Base-by-base conservation (phyloP, 495 filamentous ascomycete species). In the Aeminium ludgeri region DNA sequence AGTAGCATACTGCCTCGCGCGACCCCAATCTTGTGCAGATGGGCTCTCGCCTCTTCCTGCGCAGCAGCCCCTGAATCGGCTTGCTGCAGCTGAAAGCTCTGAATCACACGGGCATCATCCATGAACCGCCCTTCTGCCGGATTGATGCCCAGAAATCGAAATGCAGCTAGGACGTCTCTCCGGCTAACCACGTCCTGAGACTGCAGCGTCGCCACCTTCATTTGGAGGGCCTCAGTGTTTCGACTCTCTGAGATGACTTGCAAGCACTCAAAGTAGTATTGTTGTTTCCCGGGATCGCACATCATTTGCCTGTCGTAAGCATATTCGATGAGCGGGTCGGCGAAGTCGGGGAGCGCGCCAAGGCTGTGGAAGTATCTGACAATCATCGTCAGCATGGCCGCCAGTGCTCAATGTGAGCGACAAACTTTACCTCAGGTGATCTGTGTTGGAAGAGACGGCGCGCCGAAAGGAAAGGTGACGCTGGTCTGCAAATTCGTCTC, bases 81-180 rank as follows among this genome's bases (percentile, higher is more conserved):
- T 20, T 77, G 43, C 20, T 67, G 66, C 6, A 70, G 61, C 38
- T 69, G 68, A 44, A 74, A 79, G 30, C 56, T 65, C 8, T 67
- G 67, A 36, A 77, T 64, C 20, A 80, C 73, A 35, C 49, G 61
- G 7, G 75, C 70, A 16, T 78, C 73, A 4, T 59, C 63, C 30
- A 70, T 50, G 25, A 50, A 46, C 5, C 32, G 33, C 20, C 62
- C 58, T 23, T 65, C 40, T 1, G 32, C 48, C 18, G 53, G 43
- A 13, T 54, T 51, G 0, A 77, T 51, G 8, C 61, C 65, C 40
- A 80, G 69, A 39, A 64, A 70, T 29, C 58, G 48, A 49, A 72
- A 78, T 6, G 76, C 74, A 17, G 50, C 39, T 1, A 46, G 43
- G 2, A 70, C 36, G 28, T 68, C 65, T 13, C 54, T 42, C 28